Percentiles rank a stretch among this genome's conserved stretches.
phyloP scores from a whole-genome alignment of 768 basidiomycete genomes.

The Lactarius indigo region DNA sequence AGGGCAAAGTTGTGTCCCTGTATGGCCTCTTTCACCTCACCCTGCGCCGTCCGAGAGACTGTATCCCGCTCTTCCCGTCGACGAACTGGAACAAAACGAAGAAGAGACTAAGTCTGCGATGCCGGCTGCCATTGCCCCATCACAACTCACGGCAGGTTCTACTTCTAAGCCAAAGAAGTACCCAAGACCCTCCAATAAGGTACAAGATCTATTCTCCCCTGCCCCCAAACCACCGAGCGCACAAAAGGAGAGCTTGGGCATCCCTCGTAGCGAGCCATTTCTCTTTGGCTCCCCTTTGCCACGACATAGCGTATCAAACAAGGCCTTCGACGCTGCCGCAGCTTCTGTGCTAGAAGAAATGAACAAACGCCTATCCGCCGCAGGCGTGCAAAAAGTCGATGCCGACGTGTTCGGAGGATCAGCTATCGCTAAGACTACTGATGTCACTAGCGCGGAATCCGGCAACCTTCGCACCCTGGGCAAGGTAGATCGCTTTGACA shows the following conservation, averaged over 20 bases:
- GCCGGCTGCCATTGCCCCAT: slow-evolving; percentile 34
- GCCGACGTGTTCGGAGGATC: slow-evolving; percentile 42
- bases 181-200: slow-evolving; percentile 34
- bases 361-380: slow-evolving; percentile 63
- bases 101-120: slow-evolving; percentile 34
- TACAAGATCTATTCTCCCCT: slow-evolving; percentile 43
- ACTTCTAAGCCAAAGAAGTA: slow-evolving; percentile 30
- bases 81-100: slow-evolving; percentile 31
- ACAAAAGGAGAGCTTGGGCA: slow-evolving; percentile 16
- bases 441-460: slow-evolving; percentile 5
- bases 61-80: slow-evolving; percentile 40
- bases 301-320: slow-evolving; percentile 56
- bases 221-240: slow-evolving; percentile 27
- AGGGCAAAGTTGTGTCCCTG: slow-evolving; percentile 26
- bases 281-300: slow-evolving; percentile 76
- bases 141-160: slow-evolving; percentile 27
- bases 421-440: background rate
- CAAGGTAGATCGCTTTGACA: slow-evolving; percentile 44
- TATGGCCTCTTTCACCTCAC: slow-evolving; percentile 43
- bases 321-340: slow-evolving; percentile 64
- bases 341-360: slow-evolving; percentile 77
- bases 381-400: slow-evolving; percentile 50
- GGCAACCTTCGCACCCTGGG: slow-evolving; percentile 5
- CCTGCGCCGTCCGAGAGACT: slow-evolving; percentile 30
- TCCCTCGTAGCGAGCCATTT: slow-evolving; percentile 49